Conservation (phyloP, 306 rosid species). For the Quercus wislizeni region DNA sequence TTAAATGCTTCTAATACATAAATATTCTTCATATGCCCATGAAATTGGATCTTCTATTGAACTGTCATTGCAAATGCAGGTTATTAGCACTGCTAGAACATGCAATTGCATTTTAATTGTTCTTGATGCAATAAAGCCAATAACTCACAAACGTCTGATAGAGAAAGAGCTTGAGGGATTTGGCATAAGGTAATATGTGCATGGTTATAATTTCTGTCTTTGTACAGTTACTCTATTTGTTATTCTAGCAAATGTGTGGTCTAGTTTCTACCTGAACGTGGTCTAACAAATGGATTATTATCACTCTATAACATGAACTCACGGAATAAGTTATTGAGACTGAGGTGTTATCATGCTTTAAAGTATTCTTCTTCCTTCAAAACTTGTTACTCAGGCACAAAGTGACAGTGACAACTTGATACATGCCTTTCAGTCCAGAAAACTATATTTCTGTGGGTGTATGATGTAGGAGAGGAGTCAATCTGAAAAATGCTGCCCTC, state of each 20-base stretch:
- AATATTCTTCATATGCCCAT: not conserved
- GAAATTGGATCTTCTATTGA: constrained; percentile 14
- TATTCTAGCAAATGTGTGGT: not conserved
- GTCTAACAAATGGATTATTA: not conserved
- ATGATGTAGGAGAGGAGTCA: not conserved
- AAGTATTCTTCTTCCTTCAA: not conserved
- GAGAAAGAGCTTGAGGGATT: constrained; percentile 99
- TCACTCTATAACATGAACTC: not conserved
- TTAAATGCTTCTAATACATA: constrained; percentile 11
- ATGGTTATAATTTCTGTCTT: constrained; percentile 13
- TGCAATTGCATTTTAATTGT: constrained; percentile 97
- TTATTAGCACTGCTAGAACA: constrained; percentile 98
- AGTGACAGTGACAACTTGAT: not conserved
- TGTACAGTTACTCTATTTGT: constrained; percentile 4
- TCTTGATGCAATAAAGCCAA: constrained; percentile 98
- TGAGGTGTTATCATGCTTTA: not conserved
- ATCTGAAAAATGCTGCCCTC: not conserved
- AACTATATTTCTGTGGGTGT: not conserved
- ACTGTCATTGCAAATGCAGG: constrained; percentile 52
- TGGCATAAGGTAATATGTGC: constrained; percentile 77
- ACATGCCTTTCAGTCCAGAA: not conserved
- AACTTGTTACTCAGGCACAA: not conserved
- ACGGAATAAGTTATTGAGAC: not conserved
- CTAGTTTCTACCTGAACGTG: not conserved
- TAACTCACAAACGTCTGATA: constrained; percentile 92